These are phyloP conservation scores for Choiromyces venosus DNA, from an alignment of 495 filamentous ascomycete species.

Conservation along the genomic window DNA sequence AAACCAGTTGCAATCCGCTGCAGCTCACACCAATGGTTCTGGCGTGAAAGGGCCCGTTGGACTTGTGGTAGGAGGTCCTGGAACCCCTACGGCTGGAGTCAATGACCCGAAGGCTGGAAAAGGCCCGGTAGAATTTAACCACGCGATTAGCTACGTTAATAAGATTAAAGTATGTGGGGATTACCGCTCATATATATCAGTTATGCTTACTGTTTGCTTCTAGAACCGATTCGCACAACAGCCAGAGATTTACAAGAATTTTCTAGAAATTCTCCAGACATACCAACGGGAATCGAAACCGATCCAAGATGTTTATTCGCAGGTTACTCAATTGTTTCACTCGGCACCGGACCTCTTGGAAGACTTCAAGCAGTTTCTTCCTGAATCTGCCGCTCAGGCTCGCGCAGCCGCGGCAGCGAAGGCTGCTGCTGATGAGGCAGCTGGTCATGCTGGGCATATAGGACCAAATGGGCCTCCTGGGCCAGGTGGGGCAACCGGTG, in stretches of 20 bases:
- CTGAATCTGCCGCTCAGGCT: constrained; percentile 88
- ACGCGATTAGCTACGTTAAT: constrained; percentile 99
- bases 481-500: constrained; percentile 50
- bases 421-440: constrained; percentile 61
- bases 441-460: constrained; percentile 44
- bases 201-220: constrained; percentile 5
- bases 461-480: constrained; percentile 53
- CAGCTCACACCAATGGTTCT: constrained; percentile 52
- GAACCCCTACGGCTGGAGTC: constrained; percentile 47
- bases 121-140: constrained; percentile 95
- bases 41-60: constrained; percentile 45
- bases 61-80: constrained; percentile 45
- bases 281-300: constrained; percentile 98
- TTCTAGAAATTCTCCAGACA: constrained; percentile 95
- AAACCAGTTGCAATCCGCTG: constrained; percentile 71
- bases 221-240: constrained; percentile 92
- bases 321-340: constrained; percentile 91
- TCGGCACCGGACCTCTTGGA: constrained; percentile 93
- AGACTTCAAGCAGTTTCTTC: constrained; percentile 98
- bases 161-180: constrained; percentile 81
- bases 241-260: constrained; percentile 98
- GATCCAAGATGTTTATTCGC: constrained; percentile 96
- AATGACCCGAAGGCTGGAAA: constrained; percentile 47
- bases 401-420: constrained; percentile 65
- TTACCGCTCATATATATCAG: background rate